phyloP scores from a whole-genome alignment of 169 alveolate genomes.

The Eimeria falciformis region DNA sequence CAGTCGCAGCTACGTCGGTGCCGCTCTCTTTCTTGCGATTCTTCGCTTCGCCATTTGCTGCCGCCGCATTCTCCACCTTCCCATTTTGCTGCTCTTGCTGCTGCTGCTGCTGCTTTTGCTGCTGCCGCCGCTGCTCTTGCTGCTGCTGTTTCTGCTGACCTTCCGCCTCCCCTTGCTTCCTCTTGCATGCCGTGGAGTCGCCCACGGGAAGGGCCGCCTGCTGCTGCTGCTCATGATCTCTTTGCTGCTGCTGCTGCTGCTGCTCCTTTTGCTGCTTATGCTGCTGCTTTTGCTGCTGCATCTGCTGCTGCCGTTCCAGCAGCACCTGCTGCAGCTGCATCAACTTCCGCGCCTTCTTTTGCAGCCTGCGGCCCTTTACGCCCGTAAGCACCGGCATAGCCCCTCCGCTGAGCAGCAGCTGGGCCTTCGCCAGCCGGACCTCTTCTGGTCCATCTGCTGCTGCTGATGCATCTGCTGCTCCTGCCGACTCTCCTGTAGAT shows the following conservation, averaged over 20 bases:
- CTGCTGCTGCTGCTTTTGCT: constrained; percentile 28
- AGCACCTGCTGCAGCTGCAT: constrained; percentile 47
- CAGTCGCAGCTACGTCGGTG: neutral
- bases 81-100: neutral
- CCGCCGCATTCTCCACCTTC: neutral
- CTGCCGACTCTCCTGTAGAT: neutral
- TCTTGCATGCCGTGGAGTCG: neutral
- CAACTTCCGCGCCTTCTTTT: constrained; percentile 50
- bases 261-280: constrained; percentile 5
- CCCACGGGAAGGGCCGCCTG: neutral
- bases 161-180: too few species aligned
- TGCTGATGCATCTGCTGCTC: constrained; percentile 40
- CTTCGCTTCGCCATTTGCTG: neutral
- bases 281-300: constrained; percentile 56
- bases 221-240: constrained; percentile 38
- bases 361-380: constrained; percentile 51
- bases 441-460: constrained; percentile 20
- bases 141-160: constrained; percentile 33
- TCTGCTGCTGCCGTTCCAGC: constrained; percentile 48
- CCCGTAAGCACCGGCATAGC: constrained; percentile 39
- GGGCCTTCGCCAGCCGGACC: constrained; percentile 37
- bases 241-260: neutral
- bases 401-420: constrained; percentile 18
- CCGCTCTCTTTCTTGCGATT: neutral
- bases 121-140: constrained; percentile 34